A percentile compares a stretch with the other conserved stretches of the same genome.
phyloP scores from a whole-genome alignment of 2,329 filamentous ascomycete species.

The Aspergillaceae sp. region DNA sequence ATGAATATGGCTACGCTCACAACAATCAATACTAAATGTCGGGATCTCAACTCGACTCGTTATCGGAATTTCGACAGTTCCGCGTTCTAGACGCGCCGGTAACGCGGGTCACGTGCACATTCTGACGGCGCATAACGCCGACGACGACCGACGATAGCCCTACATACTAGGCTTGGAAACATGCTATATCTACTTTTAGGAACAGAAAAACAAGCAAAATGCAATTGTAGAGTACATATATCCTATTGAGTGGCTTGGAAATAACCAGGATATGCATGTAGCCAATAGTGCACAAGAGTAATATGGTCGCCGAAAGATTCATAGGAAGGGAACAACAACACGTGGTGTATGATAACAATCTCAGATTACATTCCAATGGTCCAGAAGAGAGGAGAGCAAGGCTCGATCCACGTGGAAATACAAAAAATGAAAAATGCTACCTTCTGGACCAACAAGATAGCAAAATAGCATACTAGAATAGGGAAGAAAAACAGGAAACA shows the following conservation, averaged over 20 bases:
- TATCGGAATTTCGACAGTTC: too few species aligned
- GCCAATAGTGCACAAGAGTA: too few species aligned
- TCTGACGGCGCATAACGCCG: too few species aligned
- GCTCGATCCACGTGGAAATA: slow-evolving; percentile 2
- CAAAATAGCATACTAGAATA: slow-evolving; percentile 3
- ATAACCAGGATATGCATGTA: background rate
- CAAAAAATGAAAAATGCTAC: background rate
- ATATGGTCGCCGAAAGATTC: too few species aligned
- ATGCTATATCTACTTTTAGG: too few species aligned
- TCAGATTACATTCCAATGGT: slow-evolving; percentile 1
- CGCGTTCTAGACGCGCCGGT: too few species aligned
- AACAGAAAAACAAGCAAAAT: background rate
- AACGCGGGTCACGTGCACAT: background rate
- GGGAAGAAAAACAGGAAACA: slow-evolving; percentile 3
- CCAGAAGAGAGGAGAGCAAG: background rate
- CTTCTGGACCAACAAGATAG: background rate
- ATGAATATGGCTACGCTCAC: background rate
- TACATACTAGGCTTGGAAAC: too few species aligned
- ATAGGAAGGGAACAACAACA: too few species aligned
- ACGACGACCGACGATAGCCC: too few species aligned
- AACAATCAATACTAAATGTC: background rate
- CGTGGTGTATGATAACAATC: background rate
- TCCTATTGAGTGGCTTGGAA: background rate
- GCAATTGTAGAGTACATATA: background rate
- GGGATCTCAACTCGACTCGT: background rate